Evolutionary conservation across 768 basidiomycete species (phyloP).

Genomic region (Infundibulicybe gibba): DNA sequence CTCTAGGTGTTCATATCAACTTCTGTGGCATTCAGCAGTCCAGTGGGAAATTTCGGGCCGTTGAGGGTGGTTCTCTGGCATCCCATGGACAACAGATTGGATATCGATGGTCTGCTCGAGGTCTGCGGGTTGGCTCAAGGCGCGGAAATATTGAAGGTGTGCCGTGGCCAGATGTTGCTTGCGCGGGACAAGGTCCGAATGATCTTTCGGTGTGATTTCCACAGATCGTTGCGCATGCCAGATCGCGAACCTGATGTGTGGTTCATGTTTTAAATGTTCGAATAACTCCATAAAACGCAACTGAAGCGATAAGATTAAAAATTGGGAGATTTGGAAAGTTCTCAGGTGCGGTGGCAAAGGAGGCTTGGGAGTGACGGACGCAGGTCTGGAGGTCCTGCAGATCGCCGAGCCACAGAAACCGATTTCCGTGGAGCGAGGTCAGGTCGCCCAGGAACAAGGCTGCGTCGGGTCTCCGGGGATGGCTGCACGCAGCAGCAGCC

Average conservation of each 20-base stretch:
- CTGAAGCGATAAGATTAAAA: background rate
- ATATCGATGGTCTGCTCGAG: constrained; percentile 14
- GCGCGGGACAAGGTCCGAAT: constrained; percentile 4
- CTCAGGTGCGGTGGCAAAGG: background rate
- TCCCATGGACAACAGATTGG: constrained; percentile 1
- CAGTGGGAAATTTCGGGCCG: constrained; percentile 10
- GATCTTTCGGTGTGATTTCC: constrained; percentile 4
- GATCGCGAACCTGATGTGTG: constrained; percentile 14
- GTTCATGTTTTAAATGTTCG: constrained; percentile 3
- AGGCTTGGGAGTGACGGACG: constrained; percentile 1
- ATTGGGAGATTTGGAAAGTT: background rate
- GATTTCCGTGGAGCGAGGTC: background rate
- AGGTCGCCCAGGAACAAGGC: background rate
- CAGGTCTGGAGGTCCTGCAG: background rate
- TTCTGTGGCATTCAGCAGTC: constrained; percentile 12
- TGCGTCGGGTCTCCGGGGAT: background rate
- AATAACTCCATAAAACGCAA: constrained; percentile 1
- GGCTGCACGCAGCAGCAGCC: constrained; percentile 2
- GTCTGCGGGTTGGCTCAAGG: constrained; percentile 7
- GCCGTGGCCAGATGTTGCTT: constrained; percentile 4
- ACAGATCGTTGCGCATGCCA: constrained; percentile 2
- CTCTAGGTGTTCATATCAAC: constrained; percentile 15
- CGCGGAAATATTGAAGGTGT: background rate
- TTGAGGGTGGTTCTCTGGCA: constrained; percentile 5
- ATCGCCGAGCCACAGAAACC: background rate